phyloP scores from a whole-genome alignment of 2,329 filamentous ascomycete species.

The Trichoderma sp. region DNA sequence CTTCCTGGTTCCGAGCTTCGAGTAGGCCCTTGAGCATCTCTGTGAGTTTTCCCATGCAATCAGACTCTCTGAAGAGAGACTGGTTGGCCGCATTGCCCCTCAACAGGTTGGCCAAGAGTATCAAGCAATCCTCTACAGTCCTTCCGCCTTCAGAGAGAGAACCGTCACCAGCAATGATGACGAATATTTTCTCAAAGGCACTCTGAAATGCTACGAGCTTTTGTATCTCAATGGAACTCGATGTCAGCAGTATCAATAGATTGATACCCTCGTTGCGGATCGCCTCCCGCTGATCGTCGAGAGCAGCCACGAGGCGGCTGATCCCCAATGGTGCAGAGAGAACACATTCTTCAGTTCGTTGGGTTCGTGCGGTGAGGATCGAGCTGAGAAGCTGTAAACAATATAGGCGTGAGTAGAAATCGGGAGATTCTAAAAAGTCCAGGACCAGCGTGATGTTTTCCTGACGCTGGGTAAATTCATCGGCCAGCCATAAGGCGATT shows the following conservation, averaged over 20 bases:
- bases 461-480: conserved; percentile 96
- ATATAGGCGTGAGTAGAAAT: conserved; percentile 91
- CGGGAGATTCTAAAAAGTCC: conserved; percentile 80
- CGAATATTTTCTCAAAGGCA: conserved; percentile 85
- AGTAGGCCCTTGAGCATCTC: conserved; percentile 65
- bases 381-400: conserved; percentile 85
- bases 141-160: conserved; percentile 80
- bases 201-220: conserved; percentile 96
- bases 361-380: conserved; percentile 80
- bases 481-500: conserved; percentile 91
- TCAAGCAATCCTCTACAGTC: conserved; percentile 88
- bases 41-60: conserved; percentile 72
- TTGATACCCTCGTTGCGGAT: conserved; percentile 84
- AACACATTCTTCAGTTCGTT: conserved; percentile 92
- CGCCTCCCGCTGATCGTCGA: conserved; percentile 85
- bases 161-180: conserved; percentile 79
- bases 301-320: conserved; percentile 76
- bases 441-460: conserved; percentile 93
- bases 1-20: conserved; percentile 53
- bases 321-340: conserved; percentile 87
- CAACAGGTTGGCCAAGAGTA: conserved; percentile 85
- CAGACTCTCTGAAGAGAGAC: conserved; percentile 88
- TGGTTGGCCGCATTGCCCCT: conserved; percentile 89
- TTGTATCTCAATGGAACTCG: conserved; percentile 83
- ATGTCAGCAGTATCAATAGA: conserved; percentile 86